Evolutionary conservation across 208 protist species (phyloP).

Genomic region (Acanthamoeba sp.): DNA sequence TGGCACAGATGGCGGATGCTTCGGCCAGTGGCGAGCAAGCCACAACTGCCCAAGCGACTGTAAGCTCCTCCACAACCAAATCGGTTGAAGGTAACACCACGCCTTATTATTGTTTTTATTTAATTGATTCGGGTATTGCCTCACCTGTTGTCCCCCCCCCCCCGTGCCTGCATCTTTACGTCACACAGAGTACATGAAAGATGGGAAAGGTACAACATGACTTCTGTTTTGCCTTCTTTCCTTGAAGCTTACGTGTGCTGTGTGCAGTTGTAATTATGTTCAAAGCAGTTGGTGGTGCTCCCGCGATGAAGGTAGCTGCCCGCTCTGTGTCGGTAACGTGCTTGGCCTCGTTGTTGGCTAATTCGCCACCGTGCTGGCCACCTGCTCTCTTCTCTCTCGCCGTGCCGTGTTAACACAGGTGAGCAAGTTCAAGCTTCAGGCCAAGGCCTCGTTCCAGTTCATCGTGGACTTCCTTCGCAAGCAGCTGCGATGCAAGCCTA

Average conservation of each 20-base stretch:
- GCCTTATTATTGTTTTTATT: neutral
- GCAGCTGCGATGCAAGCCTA: conserved; percentile 70
- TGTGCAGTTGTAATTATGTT: conserved; percentile 56
- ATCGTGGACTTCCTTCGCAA: conserved; percentile 63
- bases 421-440: conserved; percentile 65
- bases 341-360: neutral
- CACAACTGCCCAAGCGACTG: neutral
- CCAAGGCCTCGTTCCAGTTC: conserved; percentile 56
- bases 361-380: too few relatives aligned
- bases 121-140: too few relatives aligned
- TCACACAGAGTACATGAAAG: conserved; percentile 58
- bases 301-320: conserved; percentile 16
- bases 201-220: conserved; percentile 71
- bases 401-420: neutral
- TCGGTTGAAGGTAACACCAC: neutral
- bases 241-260: neutral
- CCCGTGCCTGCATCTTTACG: too few relatives aligned
- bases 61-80: neutral
- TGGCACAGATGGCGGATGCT: neutral
- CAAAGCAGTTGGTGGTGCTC: conserved; percentile 46
- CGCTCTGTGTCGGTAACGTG: neutral
- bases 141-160: too few relatives aligned
- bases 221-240: neutral
- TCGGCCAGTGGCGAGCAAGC: neutral
- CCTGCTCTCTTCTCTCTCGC: neutral